Conservation (phyloP, 2,329 filamentous ascomycete species). For the Beauveria medogensis region DNA sequence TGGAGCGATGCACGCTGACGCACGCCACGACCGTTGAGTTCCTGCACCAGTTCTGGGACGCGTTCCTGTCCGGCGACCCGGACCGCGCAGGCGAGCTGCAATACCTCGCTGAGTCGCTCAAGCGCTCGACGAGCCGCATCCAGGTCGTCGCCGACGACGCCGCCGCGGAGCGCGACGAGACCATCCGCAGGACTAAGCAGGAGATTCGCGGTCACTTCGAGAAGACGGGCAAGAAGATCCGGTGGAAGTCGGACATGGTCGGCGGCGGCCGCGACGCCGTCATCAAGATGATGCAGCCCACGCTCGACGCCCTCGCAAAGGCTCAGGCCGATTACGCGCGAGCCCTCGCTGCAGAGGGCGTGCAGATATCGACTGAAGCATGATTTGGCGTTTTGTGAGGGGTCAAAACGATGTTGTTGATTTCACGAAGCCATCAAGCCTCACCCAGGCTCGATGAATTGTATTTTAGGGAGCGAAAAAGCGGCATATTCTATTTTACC, state of each 20-base stretch:
- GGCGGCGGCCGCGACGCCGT: constrained; percentile 72
- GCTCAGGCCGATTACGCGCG: constrained; percentile 65
- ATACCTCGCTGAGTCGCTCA: constrained; percentile 74
- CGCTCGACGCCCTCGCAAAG: constrained; percentile 59
- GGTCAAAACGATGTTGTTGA: neutral
- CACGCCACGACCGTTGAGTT: constrained; percentile 94
- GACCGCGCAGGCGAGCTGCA: constrained; percentile 73
- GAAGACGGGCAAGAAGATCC: constrained; percentile 64
- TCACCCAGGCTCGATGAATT: neutral
- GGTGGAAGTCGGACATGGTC: constrained; percentile 59
- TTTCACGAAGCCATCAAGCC: neutral
- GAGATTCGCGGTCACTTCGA: constrained; percentile 64
- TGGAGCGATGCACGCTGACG: constrained; percentile 56
- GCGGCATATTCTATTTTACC: neutral
- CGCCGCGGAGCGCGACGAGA: constrained; percentile 61
- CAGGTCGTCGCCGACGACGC: constrained; percentile 72
- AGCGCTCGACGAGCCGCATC: constrained; percentile 69
- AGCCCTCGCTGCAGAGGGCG: constrained; percentile 57
- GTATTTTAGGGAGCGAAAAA: neutral
- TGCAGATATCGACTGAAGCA: constrained; percentile 38
- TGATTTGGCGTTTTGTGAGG: constrained; percentile 10
- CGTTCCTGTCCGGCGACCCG: constrained; percentile 81
- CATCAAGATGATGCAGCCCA: constrained; percentile 66
- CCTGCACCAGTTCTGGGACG: constrained; percentile 92
- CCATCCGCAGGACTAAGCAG: constrained; percentile 57